phyloP scores from a whole-genome alignment of 306 rosid species.

The Begonia loranthoides region DNA sequence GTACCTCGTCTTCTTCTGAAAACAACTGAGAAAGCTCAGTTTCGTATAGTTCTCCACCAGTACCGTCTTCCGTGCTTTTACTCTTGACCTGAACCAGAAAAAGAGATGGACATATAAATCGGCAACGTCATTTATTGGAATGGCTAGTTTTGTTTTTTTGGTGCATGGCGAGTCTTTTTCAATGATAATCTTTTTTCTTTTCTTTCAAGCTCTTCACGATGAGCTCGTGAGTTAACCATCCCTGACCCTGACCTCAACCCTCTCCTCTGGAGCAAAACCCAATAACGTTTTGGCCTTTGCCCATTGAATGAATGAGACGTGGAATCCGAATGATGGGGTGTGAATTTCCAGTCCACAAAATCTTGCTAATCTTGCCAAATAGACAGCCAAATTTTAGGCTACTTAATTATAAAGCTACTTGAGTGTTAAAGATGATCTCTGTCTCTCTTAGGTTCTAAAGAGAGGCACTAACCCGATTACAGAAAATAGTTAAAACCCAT shows the following conservation, averaged over 20 bases:
- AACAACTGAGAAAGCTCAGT: neutral
- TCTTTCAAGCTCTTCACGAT: neutral
- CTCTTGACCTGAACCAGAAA: neutral
- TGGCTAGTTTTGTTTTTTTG: neutral
- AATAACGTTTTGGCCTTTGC: too few relatives aligned
- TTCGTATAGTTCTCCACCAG: neutral
- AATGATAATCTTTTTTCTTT: neutral
- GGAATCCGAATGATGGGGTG: too few relatives aligned
- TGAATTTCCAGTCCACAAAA: too few relatives aligned
- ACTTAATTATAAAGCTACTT: too few relatives aligned
- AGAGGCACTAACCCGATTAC: too few relatives aligned
- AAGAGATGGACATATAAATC: neutral
- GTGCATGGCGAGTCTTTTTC: neutral
- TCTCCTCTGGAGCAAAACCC: too few relatives aligned
- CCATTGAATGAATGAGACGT: too few relatives aligned
- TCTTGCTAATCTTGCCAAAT: too few relatives aligned
- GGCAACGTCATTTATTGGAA: neutral
- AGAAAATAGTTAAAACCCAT: too few relatives aligned
- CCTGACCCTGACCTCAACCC: neutral
- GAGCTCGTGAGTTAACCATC: neutral
- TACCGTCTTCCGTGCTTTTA: neutral
- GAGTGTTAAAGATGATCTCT: too few relatives aligned
- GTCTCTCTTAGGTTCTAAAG: too few relatives aligned
- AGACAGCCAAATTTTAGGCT: too few relatives aligned
- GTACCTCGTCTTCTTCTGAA: conserved; percentile 1